Percentiles rank a stretch among this genome's conserved stretches.
phyloP scores from a whole-genome alignment of 2,329 filamentous ascomycete species.

The Tolypocladium endophyticum region DNA sequence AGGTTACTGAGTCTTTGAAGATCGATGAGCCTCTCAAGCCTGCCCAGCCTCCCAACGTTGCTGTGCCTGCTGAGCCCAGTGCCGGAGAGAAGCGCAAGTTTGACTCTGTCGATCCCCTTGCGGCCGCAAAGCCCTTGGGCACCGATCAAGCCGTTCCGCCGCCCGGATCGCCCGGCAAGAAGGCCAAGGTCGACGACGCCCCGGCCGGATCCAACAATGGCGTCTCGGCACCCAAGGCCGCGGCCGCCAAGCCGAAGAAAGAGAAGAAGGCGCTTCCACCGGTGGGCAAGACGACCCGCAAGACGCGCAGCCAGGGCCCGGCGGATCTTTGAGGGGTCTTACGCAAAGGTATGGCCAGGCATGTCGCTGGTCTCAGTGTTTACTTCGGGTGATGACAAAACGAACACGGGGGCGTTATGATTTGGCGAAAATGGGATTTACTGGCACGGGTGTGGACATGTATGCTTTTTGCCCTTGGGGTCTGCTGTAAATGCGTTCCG shows the following conservation, averaged over 20 bases:
- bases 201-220: constrained; percentile 8
- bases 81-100: constrained; percentile 30
- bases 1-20: not conserved
- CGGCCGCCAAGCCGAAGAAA: constrained; percentile 19
- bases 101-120: constrained; percentile 11
- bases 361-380: not conserved
- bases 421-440: not conserved
- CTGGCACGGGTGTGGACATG: not conserved
- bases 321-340: constrained; percentile 12
- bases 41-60: not conserved
- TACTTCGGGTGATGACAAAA: not conserved
- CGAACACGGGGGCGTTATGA: not conserved
- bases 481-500: not conserved
- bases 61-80: not conserved
- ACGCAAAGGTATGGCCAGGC: not conserved
- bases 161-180: constrained; percentile 23
- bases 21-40: not conserved
- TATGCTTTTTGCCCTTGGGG: not conserved
- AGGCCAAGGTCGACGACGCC: constrained; percentile 27
- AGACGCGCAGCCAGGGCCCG: constrained; percentile 32
- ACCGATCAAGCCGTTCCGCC: not conserved
- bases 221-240: constrained; percentile 14
- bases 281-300: constrained; percentile 26
- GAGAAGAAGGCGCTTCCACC: constrained; percentile 22
- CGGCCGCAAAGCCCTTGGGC: not conserved